Conservation (phyloP, 2,329 filamentous ascomycete genomes). For the Sporothrix pseudoabietina region DNA sequence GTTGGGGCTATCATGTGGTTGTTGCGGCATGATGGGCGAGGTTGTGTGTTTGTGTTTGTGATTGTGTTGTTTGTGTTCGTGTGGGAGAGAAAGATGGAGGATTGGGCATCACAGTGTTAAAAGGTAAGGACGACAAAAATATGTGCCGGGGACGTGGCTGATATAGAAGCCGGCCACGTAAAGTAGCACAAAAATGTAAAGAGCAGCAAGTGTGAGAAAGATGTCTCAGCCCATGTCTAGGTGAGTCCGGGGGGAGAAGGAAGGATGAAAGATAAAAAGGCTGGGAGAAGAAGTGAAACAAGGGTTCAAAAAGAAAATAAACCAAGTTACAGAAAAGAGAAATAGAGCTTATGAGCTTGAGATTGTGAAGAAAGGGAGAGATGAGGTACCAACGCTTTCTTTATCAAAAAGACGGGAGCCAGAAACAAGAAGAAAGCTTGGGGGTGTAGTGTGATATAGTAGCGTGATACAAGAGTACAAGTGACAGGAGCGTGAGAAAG, state of each 20-base stretch:
- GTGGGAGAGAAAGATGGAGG: background rate
- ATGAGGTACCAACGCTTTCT: conserved; percentile 9
- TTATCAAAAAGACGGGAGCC: conserved; percentile 18
- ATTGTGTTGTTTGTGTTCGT: background rate
- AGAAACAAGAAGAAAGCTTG: background rate
- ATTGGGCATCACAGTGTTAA: background rate
- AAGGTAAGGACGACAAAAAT: background rate
- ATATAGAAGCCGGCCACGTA: conserved; percentile 6
- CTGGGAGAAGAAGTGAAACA: background rate
- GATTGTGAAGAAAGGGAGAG: background rate
- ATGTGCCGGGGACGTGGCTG: background rate
- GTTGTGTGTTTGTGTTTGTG: background rate
- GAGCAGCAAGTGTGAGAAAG: background rate
- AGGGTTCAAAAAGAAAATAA: background rate
- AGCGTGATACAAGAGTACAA: conserved; percentile 5
- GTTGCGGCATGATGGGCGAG: conserved; percentile 24
- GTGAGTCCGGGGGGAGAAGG: background rate
- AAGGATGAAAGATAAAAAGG: background rate
- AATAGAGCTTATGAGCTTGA: background rate
- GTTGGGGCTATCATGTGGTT: conserved; percentile 14
- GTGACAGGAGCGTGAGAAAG: conserved; percentile 1
- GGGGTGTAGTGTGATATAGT: conserved; percentile 15
- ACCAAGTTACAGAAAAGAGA: background rate
- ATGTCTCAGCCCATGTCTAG: conserved; percentile 24
- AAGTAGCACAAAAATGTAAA: background rate